phyloP scores from a whole-genome alignment of 176 grass and related monocot genomes.

The Puccinellia tenuiflora region DNA sequence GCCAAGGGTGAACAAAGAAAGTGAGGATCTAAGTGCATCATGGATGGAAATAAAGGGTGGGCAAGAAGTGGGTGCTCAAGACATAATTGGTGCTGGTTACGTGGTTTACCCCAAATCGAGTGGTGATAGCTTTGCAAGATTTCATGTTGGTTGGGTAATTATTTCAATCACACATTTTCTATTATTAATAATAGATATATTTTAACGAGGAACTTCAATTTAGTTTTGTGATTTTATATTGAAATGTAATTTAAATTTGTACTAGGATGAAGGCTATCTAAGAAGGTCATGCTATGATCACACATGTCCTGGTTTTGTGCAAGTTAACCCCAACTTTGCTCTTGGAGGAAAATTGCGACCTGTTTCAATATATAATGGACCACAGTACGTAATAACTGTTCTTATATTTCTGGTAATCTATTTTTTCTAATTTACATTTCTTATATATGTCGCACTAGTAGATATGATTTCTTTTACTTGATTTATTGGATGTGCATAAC shows the following conservation, averaged over 20 bases:
- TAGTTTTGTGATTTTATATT: background rate
- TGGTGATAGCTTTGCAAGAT: background rate
- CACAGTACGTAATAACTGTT: background rate
- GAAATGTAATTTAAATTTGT: background rate
- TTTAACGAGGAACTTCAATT: background rate
- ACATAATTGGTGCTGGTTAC: background rate
- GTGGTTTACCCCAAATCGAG: background rate
- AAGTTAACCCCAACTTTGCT: slow-evolving; percentile 11
- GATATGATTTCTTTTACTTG: no score
- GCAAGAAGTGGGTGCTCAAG: background rate
- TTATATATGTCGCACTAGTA: no score
- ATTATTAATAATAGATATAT: background rate
- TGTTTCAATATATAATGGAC: slow-evolving; percentile 8
- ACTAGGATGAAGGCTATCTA: background rate
- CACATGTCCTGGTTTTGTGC: slow-evolving; percentile 29
- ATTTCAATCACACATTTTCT: background rate
- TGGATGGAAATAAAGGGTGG: background rate
- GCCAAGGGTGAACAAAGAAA: background rate
- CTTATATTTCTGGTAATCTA: background rate
- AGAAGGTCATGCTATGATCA: background rate
- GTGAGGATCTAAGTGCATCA: background rate
- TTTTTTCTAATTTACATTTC: no score
- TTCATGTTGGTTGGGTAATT: slow-evolving; percentile 18
- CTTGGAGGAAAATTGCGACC: slow-evolving; percentile 4
- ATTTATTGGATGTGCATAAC: no score